A percentile compares a stretch with the other conserved stretches of the same genome.
phyloP scores from a whole-genome alignment of 2,329 filamentous ascomycete genomes.

The Neonectria faginata region DNA sequence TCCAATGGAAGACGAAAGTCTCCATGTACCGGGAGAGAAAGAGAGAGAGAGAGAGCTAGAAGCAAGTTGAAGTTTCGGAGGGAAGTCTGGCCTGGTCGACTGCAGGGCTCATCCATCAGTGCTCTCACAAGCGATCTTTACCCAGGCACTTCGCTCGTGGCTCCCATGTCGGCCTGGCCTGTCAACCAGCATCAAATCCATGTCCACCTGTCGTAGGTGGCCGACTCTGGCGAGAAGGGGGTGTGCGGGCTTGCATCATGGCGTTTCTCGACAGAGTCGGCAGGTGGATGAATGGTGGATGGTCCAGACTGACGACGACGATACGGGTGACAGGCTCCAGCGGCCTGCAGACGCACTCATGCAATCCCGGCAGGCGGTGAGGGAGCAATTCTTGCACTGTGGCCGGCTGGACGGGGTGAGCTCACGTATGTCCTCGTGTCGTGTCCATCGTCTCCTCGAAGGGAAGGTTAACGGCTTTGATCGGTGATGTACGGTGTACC shows the following conservation, averaged over 20 bases:
- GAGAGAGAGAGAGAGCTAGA: background rate
- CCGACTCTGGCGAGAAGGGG: slow-evolving; percentile 21
- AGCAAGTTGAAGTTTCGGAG: slow-evolving; percentile 8
- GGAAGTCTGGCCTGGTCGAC: slow-evolving; percentile 7
- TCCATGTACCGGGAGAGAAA: background rate
- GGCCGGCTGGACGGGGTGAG: slow-evolving; percentile 20
- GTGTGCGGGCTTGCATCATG: slow-evolving; percentile 34
- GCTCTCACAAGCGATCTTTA: slow-evolving; percentile 32
- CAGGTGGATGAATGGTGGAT: slow-evolving; percentile 27
- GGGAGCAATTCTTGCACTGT: slow-evolving; percentile 27
- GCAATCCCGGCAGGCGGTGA: slow-evolving; percentile 44
- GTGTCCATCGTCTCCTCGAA: background rate
- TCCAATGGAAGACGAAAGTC: background rate
- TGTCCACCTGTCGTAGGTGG: slow-evolving; percentile 33
- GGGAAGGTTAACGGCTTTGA: slow-evolving; percentile 4
- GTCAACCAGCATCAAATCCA: slow-evolving; percentile 39
- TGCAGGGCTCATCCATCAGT: slow-evolving; percentile 18
- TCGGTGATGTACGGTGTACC: background rate
- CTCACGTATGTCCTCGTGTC: slow-evolving; percentile 4
- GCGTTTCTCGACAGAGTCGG: slow-evolving; percentile 30
- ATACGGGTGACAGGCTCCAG: slow-evolving; percentile 34
- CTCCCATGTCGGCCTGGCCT: slow-evolving; percentile 44
- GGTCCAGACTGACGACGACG: slow-evolving; percentile 27
- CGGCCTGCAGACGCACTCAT: slow-evolving; percentile 37
- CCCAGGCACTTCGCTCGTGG: slow-evolving; percentile 39